Base-by-base conservation (phyloP, 371 early-diverging fungal genomes). In the Mucor circinelloides region DNA sequence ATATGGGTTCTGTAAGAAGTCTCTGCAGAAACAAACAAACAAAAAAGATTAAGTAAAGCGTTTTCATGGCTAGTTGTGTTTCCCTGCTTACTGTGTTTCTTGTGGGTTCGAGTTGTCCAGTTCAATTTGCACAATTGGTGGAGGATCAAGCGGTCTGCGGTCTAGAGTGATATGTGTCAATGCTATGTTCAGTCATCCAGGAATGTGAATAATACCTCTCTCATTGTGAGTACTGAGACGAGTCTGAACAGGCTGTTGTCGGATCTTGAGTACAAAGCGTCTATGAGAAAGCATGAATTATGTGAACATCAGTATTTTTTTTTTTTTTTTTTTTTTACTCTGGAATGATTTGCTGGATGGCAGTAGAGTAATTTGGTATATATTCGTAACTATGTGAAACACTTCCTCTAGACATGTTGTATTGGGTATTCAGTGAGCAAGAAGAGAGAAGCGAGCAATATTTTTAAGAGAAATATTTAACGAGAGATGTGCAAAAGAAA, bases 91-190 rank as follows among this genome's bases (percentile, higher is more conserved):
- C 76, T 73, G 64, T 62, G 66, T 71, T 57, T 73, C 67, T 50
- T 73, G 70, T 44, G 62, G 30, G 40, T 76, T 67, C 4, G 85
- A 77, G 46, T 88, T 85, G 15, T 81, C 74, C 3, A 90, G 78
- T 31, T 81, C 71, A 52, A 92, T 84, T 73, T 91, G 91, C 60
- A 95, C 86, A 60, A 96, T 89, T 0, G 95, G 95, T 25, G 95
- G 95, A 28, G 96, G 96, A 68, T 96, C 96, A 28, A 96, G 85
- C 19, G 95, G 94, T 46, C 95, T 80, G 63, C 96, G 87, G 73
- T 96, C 96, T 75, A 62, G 13, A 42, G 15, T 60, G 12, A 3
- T 30, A 50, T 27, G 5, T 1, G 30, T 65, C n/a, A 60, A 4
- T 28, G 9, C n/a, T 5, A 19, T 21, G 28, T 23, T 34, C 21